Evolutionary conservation across 225 moss, liverwort and hornwort species (phyloP), one percentile per base, ranked within the genome.

Genomic region (Sphagnum contortum): DNA sequence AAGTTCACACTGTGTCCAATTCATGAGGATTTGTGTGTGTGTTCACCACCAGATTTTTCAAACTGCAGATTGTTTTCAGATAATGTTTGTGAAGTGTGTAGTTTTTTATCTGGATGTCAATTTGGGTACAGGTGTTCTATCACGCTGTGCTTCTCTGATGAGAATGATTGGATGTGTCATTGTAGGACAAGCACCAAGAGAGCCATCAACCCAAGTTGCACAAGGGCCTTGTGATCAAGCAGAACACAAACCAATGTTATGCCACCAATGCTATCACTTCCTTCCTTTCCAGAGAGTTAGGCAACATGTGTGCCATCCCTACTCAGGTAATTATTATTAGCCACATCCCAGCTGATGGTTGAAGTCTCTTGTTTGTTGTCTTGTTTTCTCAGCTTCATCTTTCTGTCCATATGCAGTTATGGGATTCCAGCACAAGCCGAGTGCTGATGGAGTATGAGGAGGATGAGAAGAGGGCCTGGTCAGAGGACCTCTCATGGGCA

Each of bases 391-490:
- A 29, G 29, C 1, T 29, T 29, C 29, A 29, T 29, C 29, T 29
- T 29, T 29, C 29, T 29, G 0, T 29, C 29, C 29, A 29, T 29
- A 29, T 29, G 29, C 82, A 96, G 95, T 80, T 96, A 71, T 96
- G 95, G 95, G 95, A 96, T 76, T 92, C 70, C 50, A 83, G 56
- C 77, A 85, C 81, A 52, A 80, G 74, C 12, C 81, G 80, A 73
- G 73, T 82, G 64, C 66, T 96, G 72, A 89, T 85, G 83, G 85
- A 81, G 57, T 92, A 90, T 57, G 81, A 87, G 14, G 96, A 96
- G 75, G 92, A 96, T 72, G 92, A 92, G 71, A 92, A 89, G 79
- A 79, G 96, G 51, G 96, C 96, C 12, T 96, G 96, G 96, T 96
- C 96, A 71, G 92, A 92, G 48, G 96, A 96, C 74, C 92, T 96